Base-by-base conservation (phyloP, 805 yeast species). In the Candida silvicultrix region DNA sequence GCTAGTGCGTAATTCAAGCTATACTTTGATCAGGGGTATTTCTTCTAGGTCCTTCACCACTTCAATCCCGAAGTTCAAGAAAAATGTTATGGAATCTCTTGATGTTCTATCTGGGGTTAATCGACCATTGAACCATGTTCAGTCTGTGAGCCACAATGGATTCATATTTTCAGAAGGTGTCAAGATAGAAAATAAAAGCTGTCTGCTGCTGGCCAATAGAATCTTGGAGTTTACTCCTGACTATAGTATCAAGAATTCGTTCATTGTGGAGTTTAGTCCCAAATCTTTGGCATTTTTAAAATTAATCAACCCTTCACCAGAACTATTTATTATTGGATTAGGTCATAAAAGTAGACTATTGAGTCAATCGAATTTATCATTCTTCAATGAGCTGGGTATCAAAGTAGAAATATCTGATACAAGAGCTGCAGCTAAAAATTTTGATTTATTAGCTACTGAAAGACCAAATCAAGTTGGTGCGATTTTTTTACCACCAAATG, bases 381-480 rank as follows among this genome's bases (percentile, higher is more conserved):
- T 59, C 48, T 70, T 87, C 47, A 71, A 74, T 22, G 62, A 68
- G 6, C 63, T 83, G 47, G 95, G 95, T 0, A 77, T 85, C n/a
- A 83, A 80, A 56, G 59, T 81, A 18, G 94, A 87, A 55, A 68
- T 82, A 3, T 75, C 86, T 25, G 85, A 80, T 57, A 83, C 83
- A 4, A 71, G 70, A 50, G 77, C 77, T 52, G 85, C 88, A 1
- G 90, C 85, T 12, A 74, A 77, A 51, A 81, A 77, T 50, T 88
- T 77, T 64, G 92, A 87, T 56, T 64, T 87, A 38, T 65, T 87
- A 48, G 89, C 92, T 1, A 85, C 92, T 0, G 95, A 88, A 59
- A 70, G 95, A 53, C 88, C 90, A 0, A 68, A 72, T 22, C 81
- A 80, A 29, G 80, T 87, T n/a, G 89, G 81, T 1, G 94, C 86